Conservation (phyloP, 2,329 filamentous ascomycete genomes). For the Fusarium sp. region DNA sequence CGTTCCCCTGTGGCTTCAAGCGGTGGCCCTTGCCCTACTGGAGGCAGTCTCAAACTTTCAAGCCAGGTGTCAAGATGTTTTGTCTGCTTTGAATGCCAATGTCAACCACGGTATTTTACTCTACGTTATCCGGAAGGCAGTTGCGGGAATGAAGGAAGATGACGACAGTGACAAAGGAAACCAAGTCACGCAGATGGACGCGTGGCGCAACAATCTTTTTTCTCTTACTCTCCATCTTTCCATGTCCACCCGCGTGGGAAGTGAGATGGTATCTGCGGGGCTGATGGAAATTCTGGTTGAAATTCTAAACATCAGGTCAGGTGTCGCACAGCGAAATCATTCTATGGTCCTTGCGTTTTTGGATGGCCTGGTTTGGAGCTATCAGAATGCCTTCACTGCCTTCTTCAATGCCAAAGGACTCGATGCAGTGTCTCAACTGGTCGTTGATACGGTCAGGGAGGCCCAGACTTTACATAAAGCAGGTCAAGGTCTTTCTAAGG, state of each 20-base stretch:
- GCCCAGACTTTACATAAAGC: constrained; percentile 75
- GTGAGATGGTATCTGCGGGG: constrained; percentile 88
- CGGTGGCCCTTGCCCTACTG: constrained; percentile 82
- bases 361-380: constrained; percentile 87
- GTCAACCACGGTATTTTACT: constrained; percentile 96
- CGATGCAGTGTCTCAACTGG: constrained; percentile 89
- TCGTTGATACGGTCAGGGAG: constrained; percentile 81
- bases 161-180: constrained; percentile 66
- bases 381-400: constrained; percentile 85
- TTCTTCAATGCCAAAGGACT: constrained; percentile 87
- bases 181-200: constrained; percentile 77
- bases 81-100: constrained; percentile 91
- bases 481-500: constrained; percentile 77
- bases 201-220: constrained; percentile 92
- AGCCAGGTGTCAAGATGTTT: constrained; percentile 82
- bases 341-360: constrained; percentile 88
- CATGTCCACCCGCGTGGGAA: constrained; percentile 78
- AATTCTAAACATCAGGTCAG: constrained; percentile 84
- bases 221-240: constrained; percentile 87
- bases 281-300: constrained; percentile 92
- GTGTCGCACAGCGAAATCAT: constrained; percentile 85
- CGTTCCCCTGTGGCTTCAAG: constrained; percentile 83
- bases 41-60: constrained; percentile 88
- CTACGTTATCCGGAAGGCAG: constrained; percentile 91
- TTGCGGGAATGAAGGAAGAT: constrained; percentile 80